These are phyloP conservation scores for Termitomyces sp. DNA, from an alignment of 768 basidiomycete genomes.

Conservation along the genomic window DNA sequence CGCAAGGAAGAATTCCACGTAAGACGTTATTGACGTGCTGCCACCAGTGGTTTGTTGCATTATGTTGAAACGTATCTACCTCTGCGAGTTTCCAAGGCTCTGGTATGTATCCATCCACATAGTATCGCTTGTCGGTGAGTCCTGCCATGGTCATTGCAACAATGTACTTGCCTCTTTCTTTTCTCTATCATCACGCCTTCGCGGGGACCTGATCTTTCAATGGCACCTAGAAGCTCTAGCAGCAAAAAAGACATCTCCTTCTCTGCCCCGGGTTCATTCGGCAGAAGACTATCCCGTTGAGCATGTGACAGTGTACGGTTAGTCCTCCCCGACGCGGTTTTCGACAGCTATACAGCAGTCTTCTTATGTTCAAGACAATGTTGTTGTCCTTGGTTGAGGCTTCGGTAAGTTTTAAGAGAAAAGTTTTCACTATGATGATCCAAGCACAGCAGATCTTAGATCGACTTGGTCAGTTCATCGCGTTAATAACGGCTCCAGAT, in stretches of 20 bases:
- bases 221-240: conserved; percentile 13
- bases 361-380: background rate
- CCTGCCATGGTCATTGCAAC: background rate
- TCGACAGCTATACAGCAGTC: conserved; percentile 3
- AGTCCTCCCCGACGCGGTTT: conserved; percentile 12
- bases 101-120: background rate
- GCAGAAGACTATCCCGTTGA: background rate
- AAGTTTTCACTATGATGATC: no score
- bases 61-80: no score
- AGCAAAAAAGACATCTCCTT: background rate
- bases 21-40: no score
- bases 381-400: background rate
- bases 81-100: no score
- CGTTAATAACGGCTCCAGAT: no score
- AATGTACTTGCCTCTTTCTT: background rate
- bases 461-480: no score
- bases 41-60: no score
- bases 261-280: conserved; percentile 1
- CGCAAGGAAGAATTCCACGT: no score
- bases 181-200: no score
- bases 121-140: background rate
- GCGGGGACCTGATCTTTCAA: no score
- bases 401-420: background rate
- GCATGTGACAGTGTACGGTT: conserved; percentile 5
- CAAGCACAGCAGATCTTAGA: no score